Evolutionary conservation across 116 monocot genomes (phyloP).

Genomic region (Phalaenopsis hybrid): DNA sequence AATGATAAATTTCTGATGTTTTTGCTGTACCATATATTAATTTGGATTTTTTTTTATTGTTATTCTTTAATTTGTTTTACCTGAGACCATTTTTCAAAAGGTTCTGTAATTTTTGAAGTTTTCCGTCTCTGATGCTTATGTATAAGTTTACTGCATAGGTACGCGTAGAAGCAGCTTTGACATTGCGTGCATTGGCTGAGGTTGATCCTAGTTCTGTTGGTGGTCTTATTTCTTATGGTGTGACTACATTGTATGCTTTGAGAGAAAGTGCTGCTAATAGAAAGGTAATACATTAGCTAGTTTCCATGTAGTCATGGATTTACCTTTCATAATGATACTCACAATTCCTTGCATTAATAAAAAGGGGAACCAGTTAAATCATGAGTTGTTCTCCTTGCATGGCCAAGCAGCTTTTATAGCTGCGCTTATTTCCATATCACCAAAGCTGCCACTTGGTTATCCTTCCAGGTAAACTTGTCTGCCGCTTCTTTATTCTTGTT

Average conservation of each 20-base stretch:
- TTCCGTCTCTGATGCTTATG: conserved; percentile 1
- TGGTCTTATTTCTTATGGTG: conserved; percentile 88
- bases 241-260: conserved; percentile 84
- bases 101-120: background rate
- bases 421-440: conserved; percentile 88
- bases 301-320: background rate
- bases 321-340: conserved; percentile 2
- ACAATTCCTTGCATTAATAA: conserved; percentile 1
- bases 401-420: conserved; percentile 87
- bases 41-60: background rate
- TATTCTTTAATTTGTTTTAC: background rate
- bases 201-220: conserved; percentile 99
- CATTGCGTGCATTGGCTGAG: conserved; percentile 76
- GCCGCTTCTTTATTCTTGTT: background rate
- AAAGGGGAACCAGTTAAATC: conserved; percentile 58
- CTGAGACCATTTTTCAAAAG: background rate
- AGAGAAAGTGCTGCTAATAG: conserved; percentile 66
- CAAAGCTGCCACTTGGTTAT: conserved; percentile 86
- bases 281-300: conserved; percentile 43
- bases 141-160: conserved; percentile 36
- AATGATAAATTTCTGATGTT: background rate
- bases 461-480: conserved; percentile 65
- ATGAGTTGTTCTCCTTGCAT: conserved; percentile 80
- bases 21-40: background rate
- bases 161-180: conserved; percentile 92